A percentile compares a stretch with the other conserved stretches of the same genome.
Conservation (phyloP, 1,284 basidiomycete species). For the Marasmius sp. region DNA sequence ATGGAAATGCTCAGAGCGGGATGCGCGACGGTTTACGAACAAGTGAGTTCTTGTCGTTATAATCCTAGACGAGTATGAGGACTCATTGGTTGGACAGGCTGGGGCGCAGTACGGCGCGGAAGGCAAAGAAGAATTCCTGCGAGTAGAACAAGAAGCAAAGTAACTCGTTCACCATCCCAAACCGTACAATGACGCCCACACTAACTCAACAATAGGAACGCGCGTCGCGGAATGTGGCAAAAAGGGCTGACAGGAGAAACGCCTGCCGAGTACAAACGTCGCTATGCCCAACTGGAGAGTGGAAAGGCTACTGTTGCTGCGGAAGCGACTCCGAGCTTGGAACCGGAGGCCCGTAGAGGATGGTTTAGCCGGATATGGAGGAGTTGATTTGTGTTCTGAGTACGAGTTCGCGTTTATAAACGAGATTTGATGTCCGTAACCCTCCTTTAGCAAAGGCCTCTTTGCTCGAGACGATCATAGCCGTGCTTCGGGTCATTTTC, state of each 20-base stretch:
- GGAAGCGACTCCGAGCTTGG: not conserved
- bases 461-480: too few relatives aligned
- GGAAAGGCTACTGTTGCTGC: not conserved
- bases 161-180: slow-evolving; percentile 26
- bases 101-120: slow-evolving; percentile 78
- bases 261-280: slow-evolving; percentile 80
- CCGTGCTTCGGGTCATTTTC: too few relatives aligned
- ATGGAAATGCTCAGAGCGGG: slow-evolving; percentile 80
- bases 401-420: not conserved
- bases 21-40: slow-evolving; percentile 73
- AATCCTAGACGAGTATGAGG: not conserved
- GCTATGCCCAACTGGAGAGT: slow-evolving; percentile 41
- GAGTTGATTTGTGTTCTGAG: not conserved
- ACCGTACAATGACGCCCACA: not conserved
- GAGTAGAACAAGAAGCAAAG: slow-evolving; percentile 67
- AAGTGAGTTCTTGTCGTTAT: slow-evolving; percentile 24
- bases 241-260: slow-evolving; percentile 57
- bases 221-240: slow-evolving; percentile 73
- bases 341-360: not conserved
- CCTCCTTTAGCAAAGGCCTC: too few relatives aligned
- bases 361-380: not conserved
- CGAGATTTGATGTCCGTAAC: too few relatives aligned
- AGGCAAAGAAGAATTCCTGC: slow-evolving; percentile 63
- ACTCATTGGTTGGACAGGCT: slow-evolving; percentile 32
- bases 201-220: slow-evolving; percentile 37